These are phyloP conservation scores for Aspergillus novofumigatus DNA, from an alignment of 2,329 filamentous ascomycete genomes.

Conservation along the genomic window DNA sequence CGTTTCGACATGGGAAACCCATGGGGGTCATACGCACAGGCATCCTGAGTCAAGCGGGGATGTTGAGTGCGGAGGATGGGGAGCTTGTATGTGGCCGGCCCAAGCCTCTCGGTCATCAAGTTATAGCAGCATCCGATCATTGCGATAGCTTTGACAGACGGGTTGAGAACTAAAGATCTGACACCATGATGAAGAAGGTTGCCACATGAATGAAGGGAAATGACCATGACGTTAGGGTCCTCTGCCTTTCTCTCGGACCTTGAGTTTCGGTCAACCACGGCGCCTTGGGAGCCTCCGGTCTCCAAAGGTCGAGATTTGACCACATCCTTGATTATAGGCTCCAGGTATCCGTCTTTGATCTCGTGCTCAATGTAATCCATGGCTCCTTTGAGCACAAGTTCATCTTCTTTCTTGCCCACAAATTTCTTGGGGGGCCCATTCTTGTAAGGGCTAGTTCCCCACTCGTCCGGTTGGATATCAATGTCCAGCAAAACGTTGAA, in stretches of 20 bases:
- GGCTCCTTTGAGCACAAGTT: conserved; percentile 24
- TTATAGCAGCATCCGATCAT: conserved; percentile 99
- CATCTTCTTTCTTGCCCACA: conserved; percentile 11
- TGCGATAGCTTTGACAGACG: conserved; percentile 79
- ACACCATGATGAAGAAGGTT: conserved; percentile 96
- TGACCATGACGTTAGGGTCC: conserved; percentile 63
- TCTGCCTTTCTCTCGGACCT: conserved; percentile 5
- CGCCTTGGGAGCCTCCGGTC: background rate
- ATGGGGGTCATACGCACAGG: conserved; percentile 73
- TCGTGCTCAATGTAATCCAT: conserved; percentile 45
- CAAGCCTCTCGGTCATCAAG: conserved; percentile 82
- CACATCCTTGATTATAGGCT: conserved; percentile 36
- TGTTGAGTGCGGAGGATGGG: conserved; percentile 72
- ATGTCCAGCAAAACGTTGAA: conserved; percentile 35
- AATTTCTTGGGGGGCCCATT: conserved; percentile 8
- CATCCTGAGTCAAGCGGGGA: conserved; percentile 63
- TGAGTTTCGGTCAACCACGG: background rate
- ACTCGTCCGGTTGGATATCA: conserved; percentile 27
- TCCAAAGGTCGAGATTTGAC: conserved; percentile 18
- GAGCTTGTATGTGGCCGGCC: conserved; percentile 80
- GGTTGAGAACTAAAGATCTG: conserved; percentile 78
- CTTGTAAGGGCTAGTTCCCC: conserved; percentile 13
- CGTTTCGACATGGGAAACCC: conserved; percentile 88
- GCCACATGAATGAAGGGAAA: conserved; percentile 95
- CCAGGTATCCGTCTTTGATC: conserved; percentile 41